These are phyloP conservation scores for Corymbia citriodora DNA, from an alignment of 441 rosid species.

Conservation along the genomic window DNA sequence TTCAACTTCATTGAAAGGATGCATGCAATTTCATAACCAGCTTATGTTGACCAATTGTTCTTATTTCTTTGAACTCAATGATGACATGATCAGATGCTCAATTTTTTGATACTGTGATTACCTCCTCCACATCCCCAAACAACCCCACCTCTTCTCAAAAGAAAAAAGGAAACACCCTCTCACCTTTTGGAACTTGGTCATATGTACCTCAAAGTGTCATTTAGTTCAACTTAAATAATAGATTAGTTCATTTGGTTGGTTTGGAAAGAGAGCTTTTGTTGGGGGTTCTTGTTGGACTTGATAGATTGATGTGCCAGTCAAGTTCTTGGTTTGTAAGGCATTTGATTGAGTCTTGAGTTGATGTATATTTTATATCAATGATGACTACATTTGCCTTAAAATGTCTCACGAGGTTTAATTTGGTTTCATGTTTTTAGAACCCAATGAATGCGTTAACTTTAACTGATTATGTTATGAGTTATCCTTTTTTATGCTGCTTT, in stretches of 20 bases:
- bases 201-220: neutral
- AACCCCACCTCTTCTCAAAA: fast-evolving
- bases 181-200: neutral
- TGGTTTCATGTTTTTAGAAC: neutral
- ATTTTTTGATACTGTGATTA: neutral
- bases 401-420: neutral
- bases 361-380: neutral
- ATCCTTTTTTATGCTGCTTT: neutral
- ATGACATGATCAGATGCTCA: neutral
- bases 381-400: neutral
- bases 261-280: neutral
- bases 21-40: neutral
- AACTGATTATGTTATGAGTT: neutral
- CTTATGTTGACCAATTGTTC: neutral
- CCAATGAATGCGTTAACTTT: neutral
- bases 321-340: neutral
- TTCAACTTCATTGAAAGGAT: neutral
- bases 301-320: neutral
- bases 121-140: neutral
- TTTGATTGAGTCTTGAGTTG: neutral
- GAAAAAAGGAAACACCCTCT: neutral
- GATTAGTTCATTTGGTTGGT: neutral
- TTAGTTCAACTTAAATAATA: neutral
- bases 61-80: neutral
- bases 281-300: neutral